Evolutionary conservation across 1,284 basidiomycete species (phyloP).

Genomic region (Gomphus bonarii): DNA sequence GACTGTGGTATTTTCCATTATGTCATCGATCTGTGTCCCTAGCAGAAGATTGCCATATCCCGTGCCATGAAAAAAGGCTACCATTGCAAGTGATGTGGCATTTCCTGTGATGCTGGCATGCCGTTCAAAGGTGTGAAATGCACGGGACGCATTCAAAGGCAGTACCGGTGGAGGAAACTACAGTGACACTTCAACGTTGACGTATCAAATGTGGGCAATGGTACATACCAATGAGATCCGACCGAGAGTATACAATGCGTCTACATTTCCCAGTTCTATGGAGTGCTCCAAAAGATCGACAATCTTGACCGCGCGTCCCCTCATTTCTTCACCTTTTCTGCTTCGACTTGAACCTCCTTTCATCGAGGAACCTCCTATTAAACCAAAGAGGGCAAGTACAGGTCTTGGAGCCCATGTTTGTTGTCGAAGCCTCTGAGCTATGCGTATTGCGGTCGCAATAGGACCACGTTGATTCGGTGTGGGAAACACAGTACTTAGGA

Average conservation of each 20-base stretch:
- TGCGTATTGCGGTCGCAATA: conserved; percentile 16
- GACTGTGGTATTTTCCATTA: conserved; percentile 21
- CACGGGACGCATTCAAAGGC: conserved; percentile 43
- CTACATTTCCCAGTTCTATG: conserved; percentile 64
- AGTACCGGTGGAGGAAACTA: conserved; percentile 65
- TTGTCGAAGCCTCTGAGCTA: conserved; percentile 13
- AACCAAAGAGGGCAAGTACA: conserved; percentile 10
- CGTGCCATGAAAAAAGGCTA: conserved; percentile 83
- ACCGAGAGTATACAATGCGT: conserved; percentile 66
- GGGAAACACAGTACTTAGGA: conserved; percentile 5
- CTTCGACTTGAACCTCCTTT: conserved; percentile 4
- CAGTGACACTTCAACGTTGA: conserved; percentile 7
- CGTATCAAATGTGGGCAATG: neutral
- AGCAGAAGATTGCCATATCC: conserved; percentile 56
- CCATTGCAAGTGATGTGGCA: conserved; percentile 71
- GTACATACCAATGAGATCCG: conserved; percentile 54
- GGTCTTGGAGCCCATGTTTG: conserved; percentile 16
- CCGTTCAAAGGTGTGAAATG: conserved; percentile 46
- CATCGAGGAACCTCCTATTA: conserved; percentile 7
- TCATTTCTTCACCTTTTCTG: conserved; percentile 12
- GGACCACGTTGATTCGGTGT: conserved; percentile 14
- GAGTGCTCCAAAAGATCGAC: conserved; percentile 71
- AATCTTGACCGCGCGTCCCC: conserved; percentile 53
- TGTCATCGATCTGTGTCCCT: conserved; percentile 21
- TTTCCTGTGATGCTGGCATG: conserved; percentile 66